A percentile compares a stretch with the other conserved stretches of the same genome.
These are phyloP conservation scores for Lyophyllum atratum DNA, from an alignment of 768 basidiomycete genomes.

Conservation along the genomic window DNA sequence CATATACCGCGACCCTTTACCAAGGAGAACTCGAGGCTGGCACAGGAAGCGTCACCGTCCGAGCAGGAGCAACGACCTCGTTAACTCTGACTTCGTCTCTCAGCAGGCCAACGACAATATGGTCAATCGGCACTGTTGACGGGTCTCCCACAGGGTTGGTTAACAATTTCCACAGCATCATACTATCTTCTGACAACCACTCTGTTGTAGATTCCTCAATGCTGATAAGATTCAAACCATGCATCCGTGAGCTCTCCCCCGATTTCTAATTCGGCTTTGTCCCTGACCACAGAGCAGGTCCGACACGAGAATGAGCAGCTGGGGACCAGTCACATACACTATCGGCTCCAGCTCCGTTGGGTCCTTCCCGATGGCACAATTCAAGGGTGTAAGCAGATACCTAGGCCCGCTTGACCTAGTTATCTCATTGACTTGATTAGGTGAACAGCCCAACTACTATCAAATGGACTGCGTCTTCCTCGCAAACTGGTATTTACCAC, in stretches of 20 bases:
- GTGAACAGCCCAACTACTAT: conserved; percentile 48
- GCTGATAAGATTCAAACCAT: conserved; percentile 51
- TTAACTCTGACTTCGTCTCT: conserved; percentile 32
- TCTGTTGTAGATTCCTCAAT: conserved; percentile 40
- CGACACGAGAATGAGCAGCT: conserved; percentile 46
- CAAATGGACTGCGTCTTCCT: conserved; percentile 40
- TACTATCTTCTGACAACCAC: background rate
- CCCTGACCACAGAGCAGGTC: conserved; percentile 26
- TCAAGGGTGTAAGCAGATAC: conserved; percentile 33
- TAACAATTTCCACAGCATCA: background rate
- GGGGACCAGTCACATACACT: conserved; percentile 49
- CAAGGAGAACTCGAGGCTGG: conserved; percentile 48
- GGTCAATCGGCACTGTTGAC: conserved; percentile 49
- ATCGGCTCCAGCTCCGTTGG: conserved; percentile 38
- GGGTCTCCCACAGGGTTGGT: conserved; percentile 44
- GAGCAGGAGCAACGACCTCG: conserved; percentile 38
- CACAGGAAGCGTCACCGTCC: conserved; percentile 42
- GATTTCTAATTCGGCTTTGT: background rate
- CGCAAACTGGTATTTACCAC: conserved; percentile 36
- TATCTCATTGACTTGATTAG: conserved; percentile 14
- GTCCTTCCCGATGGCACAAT: conserved; percentile 55
- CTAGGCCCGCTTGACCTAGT: background rate
- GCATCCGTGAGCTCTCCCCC: conserved; percentile 39
- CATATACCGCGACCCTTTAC: conserved; percentile 46
- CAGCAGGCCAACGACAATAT: conserved; percentile 38